These are phyloP conservation scores for Kwoniella heveanensis DNA, from an alignment of 768 basidiomycete genomes.

Conservation along the genomic window DNA sequence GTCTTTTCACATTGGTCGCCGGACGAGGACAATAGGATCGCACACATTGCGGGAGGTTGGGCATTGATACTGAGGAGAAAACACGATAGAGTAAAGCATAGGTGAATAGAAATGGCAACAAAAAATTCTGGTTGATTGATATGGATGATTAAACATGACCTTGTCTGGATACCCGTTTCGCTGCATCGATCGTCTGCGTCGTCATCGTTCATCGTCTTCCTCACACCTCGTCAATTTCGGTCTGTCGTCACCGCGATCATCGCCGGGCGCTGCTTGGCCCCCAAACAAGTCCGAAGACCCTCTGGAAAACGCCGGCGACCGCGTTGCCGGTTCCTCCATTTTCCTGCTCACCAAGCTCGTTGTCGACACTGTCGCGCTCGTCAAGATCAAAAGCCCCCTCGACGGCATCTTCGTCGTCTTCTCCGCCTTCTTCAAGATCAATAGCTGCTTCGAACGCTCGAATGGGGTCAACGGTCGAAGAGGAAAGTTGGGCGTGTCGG, in stretches of 20 bases:
- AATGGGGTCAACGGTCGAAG: constrained; percentile 13
- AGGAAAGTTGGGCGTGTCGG: neutral
- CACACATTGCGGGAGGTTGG: no score
- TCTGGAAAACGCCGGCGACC: constrained; percentile 21
- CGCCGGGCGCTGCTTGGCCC: neutral
- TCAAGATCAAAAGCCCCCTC: constrained; percentile 7
- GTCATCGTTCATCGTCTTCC: neutral
- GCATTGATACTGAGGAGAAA: no score
- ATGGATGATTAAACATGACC: no score
- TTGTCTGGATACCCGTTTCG: no score
- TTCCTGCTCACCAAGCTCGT: constrained; percentile 5
- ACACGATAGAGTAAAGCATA: no score
- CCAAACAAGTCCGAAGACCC: constrained; percentile 26
- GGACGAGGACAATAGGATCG: no score
- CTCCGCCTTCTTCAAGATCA: constrained; percentile 30
- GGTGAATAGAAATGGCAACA: no score
- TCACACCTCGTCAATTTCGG: no score
- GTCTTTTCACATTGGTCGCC: no score
- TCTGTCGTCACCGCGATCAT: no score
- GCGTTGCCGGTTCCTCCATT: neutral
- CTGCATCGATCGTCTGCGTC: neutral
- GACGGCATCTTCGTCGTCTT: constrained; percentile 14
- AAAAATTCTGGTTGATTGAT: no score
- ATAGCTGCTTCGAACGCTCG: constrained; percentile 26
- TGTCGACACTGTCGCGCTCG: neutral